Conservation (phyloP, 1,139 yeast genomes). For the Entelexis paramagnoliae region DNA sequence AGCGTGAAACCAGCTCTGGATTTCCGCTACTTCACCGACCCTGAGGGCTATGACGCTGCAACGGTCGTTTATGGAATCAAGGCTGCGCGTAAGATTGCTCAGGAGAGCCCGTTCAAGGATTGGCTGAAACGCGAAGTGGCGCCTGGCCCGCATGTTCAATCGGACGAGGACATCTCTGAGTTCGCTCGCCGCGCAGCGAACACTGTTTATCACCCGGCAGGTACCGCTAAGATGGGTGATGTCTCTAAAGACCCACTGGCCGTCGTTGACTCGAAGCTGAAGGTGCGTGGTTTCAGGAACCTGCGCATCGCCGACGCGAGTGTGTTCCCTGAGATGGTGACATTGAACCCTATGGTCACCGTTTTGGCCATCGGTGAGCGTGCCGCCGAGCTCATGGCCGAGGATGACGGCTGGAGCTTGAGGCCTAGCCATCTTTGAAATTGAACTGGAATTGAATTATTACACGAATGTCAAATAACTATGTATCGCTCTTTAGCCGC, state of each 20-base stretch:
- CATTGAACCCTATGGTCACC: constrained; percentile 18
- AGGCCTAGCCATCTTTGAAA: neutral
- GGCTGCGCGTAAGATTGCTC: constrained; percentile 16
- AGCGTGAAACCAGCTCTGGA: constrained; percentile 18
- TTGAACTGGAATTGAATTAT: too few species aligned
- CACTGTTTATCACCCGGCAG: constrained; percentile 19
- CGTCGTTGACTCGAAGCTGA: constrained; percentile 15
- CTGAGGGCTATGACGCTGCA: constrained; percentile 19
- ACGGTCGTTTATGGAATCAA: constrained; percentile 16
- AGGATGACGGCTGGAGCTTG: constrained; percentile 7
- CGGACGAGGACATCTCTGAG: constrained; percentile 17
- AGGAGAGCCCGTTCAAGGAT: constrained; percentile 15
- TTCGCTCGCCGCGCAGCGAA: constrained; percentile 17
- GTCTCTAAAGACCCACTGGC: constrained; percentile 10
- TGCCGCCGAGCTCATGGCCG: constrained; percentile 18
- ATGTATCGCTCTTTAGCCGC: too few species aligned
- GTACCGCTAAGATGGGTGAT: constrained; percentile 20
- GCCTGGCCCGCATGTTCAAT: constrained; percentile 16
- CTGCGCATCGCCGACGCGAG: constrained; percentile 19
- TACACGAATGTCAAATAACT: too few species aligned
- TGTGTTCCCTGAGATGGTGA: constrained; percentile 18
- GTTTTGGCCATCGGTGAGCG: constrained; percentile 18
- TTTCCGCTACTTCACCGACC: constrained; percentile 20
- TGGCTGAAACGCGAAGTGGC: constrained; percentile 18
- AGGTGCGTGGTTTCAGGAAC: constrained; percentile 13